Base-by-base conservation (phyloP, 2,329 filamentous ascomycete genomes). In the Colletotrichum sp. region DNA sequence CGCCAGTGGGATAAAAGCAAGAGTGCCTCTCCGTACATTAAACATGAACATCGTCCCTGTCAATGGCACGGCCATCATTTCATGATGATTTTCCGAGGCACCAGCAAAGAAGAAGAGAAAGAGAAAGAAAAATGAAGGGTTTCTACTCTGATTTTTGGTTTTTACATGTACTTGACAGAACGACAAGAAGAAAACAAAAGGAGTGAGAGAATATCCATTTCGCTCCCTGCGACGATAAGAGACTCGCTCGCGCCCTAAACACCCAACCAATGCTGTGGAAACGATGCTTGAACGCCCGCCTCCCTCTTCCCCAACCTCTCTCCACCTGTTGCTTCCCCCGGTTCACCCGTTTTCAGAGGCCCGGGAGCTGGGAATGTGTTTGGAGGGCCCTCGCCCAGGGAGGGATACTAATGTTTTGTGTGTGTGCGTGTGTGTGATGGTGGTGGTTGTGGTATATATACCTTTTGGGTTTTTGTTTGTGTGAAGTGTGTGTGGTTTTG, bases 231-330 rank as follows among this genome's bases (percentile, higher is more conserved):
- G 61, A 66, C 71, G 28, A 52, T 10, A 52, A 52, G 43, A 52
- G 61, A 66, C 67, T 70, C 69, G 71, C 71, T 70, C 69, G 71
- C 71, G 67, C 71, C 71, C 67, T 10, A 12, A 74, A 74, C 67
- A 74, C 67, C 67, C 60, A 52, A 66, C 68, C 52, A 58, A 75
- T 71, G 72, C 68, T 34, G 34, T 71, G 72, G 71, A 58, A 71
- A 66, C 34, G 60, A 66, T 66, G 60, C 60, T 71, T 66, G 48
- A 74, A 71, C 60, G 71, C 67, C 67, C 58, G 67, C 36, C 56
- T 38, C 28, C 18, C 16, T 24, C 32, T 43, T 36, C 61, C 61
- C 32, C 32, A 58, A 18, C 55, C 24, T 24, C 21, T 36, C 21
- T 43, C 32, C 43, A 32, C 16, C 34, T 16, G 8, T 21, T 34